Evolutionary conservation across 2,329 filamentous ascomycete genomes (phyloP), one percentile per base, ranked within the genome.

Genomic region (Stromatinia cepivora): DNA sequence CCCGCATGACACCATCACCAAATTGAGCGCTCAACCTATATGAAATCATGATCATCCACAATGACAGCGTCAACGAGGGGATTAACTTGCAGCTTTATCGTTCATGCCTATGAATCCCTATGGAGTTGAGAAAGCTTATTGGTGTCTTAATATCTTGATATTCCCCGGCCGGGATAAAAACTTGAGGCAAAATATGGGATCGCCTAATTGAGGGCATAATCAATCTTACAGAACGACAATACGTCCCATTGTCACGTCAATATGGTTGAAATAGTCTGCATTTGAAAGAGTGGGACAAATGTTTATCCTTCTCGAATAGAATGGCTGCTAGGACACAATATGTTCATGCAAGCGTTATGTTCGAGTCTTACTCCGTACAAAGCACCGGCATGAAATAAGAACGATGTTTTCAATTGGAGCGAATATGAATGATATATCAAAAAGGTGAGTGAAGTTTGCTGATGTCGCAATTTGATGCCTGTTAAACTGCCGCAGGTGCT

Each of bases 1-100:
- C 72, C 72, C 69, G 69, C 70, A 73, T 73, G 50, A 72, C 72
- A 62, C 45, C 71, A 73, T 73, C 69, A 46, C 28, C 57, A 39
- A n/a, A 25, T 58, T 9, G 48, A 45, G 34, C 48, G 10, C 28
- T 54, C 57, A 63, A 36, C 66, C 31, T n/a, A 50, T 48, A 36
- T 31, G 31, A 56, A 50, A 39, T 13, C 25, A 13, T 20, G 58
- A 69, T 69, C 58, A 48, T 31, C n/a, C 11, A 31, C 58, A 25
- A 10, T 22, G 50, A 22, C 7, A 53, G 45, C n/a, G 20, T n/a
- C 50, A 61, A 45, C 36, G 62, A 61, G 13, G 36, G 20, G 31
- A 28, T n/a, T 39, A 8, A 28, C 15, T 15, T 28, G 31, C 48
- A 39, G 31, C 59, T 11, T 25, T 63, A 25, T 63, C 46, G 31